Base-by-base conservation (phyloP, 164 flowering plant species). In the Vitis rotundifolia region DNA sequence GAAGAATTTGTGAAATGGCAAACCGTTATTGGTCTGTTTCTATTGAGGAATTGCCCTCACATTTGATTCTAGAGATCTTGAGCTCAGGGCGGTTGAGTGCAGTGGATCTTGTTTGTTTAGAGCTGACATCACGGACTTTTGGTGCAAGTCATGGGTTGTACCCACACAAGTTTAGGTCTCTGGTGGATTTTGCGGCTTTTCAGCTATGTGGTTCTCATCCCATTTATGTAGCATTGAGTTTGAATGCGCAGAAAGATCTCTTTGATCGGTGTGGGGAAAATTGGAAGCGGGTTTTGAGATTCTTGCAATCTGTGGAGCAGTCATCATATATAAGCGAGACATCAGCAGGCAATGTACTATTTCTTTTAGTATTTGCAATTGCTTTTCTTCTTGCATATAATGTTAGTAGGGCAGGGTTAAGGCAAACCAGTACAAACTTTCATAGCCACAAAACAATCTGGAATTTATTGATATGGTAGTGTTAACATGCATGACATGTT, bases 251-350 rank as follows among this genome's bases (percentile, higher is more conserved):
- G 68, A 77, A 66, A 19, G 86, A 80, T 73, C 81, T 91, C 37
- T 73, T 85, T 28, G 83, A 83, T 70, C 80, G 92, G 15, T 91
- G 97, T 60, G 51, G 68, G 28, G 91, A 86, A 76, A 92, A 90
- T 55, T 94, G 97, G 99, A 94, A 94, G 84, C 84, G 89, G 68
- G 84, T 91, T 57, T 62, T 92, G 79, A 83, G 97, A 85, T 92
- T 94, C 75, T 79, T 92, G 90, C 97, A 89, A 68, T 77, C 89
- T 0, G 93, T 91, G 83, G 92, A 90, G 58, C 90, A 87, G 71
- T 82, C 91, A 0, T 90, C 91, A n/a, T 77, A 77, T 65, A 64
- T 86, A 65, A 91, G 87, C 67, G 78, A 89, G 80, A 88, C 96
- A 49, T 79, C 96, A 61, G 79, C 94, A 70, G 94, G 95, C 92